Evolutionary conservation across 441 rosid genomes (phyloP).

Genomic region (Lagerstroemia fauriei): DNA sequence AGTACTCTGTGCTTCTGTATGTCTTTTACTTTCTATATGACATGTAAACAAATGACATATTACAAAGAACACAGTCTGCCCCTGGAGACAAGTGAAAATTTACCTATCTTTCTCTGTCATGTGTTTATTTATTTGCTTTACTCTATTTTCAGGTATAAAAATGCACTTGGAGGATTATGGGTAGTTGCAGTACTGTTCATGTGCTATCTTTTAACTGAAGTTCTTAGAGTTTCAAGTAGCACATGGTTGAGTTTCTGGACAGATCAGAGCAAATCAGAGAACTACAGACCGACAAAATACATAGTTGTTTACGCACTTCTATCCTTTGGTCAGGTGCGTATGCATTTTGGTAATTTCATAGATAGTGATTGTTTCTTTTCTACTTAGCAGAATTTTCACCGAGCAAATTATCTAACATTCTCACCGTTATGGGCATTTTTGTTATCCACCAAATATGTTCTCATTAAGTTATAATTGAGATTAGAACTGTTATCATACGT

Average conservation of each 20-base stretch:
- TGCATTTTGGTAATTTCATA: slow-evolving; percentile 12
- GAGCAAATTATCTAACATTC: background rate
- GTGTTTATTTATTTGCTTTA: background rate
- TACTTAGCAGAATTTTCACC: background rate
- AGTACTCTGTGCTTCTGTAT: background rate
- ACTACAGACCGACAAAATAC: slow-evolving; percentile 69
- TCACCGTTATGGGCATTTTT: background rate
- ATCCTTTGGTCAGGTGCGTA: slow-evolving; percentile 84
- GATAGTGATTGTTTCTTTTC: background rate
- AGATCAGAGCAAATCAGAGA: slow-evolving; percentile 59
- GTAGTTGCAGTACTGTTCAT: slow-evolving; percentile 76
- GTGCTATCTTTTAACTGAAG: slow-evolving; percentile 78
- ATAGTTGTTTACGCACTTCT: slow-evolving; percentile 71
- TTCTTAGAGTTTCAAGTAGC: slow-evolving; percentile 84
- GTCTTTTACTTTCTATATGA: background rate
- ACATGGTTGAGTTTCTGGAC: slow-evolving; percentile 99
- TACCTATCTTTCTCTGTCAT: background rate
- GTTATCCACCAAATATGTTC: background rate
- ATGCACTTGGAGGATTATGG: slow-evolving; percentile 96
- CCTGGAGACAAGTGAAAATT: background rate
- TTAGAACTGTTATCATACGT: background rate
- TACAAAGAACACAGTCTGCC: background rate
- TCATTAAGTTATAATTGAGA: background rate
- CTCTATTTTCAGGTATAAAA: slow-evolving; percentile 68
- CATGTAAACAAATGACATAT: background rate